Base-by-base conservation (phyloP, 2,329 filamentous ascomycete genomes). In the Beauveria varroae region DNA sequence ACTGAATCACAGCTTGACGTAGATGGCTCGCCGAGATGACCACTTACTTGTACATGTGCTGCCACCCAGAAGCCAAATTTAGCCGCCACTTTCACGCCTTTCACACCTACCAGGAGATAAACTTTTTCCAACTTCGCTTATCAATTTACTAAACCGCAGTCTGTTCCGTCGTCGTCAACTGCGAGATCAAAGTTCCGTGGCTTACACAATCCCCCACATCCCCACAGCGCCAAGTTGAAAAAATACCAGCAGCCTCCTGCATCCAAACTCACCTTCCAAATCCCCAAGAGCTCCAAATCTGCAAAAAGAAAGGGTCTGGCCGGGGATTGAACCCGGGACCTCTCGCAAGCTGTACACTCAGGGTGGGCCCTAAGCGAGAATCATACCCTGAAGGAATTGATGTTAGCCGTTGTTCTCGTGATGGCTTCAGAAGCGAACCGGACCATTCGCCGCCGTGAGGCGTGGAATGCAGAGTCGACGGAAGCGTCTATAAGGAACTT, bases 241-340 rank as follows among this genome's bases (percentile, higher is more conserved):
- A 56, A 46, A 40, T 10, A 16, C 7, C 5, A 44, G 1, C 24
- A 3, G n/a, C 22, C 40, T 14, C 12, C 9, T n/a, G n/a, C 41
- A 50, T 34, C 30, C 5, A 9, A 18, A 20, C 20, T 40, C 9
- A 44, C 14, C 30, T 34, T 8, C 28, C 3, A 30, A 9, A 30
- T 30, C 24, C 5, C 16, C 34, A 22, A 41, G 5, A 16, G 20
- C 4, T 50, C 2, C 7, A 22, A 44, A 52, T 20, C 24, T 6
- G 10, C 46, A 70, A 73, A 72, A 73, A 67, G 24, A 46, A 63
- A 67, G 74, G 74, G 74, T 74, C 74, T 75, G 73, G 73, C 75
- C 74, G 75, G 73, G 75, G 73, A 76, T 76, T 74, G 75, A 76
- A 76, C 75, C 73, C 75, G 74, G 74, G 75, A 76, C 75, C 74